A percentile compares a stretch with the other conserved stretches of the same genome.
phyloP scores from a whole-genome alignment of 108 stramenopile genomes.

The Aurantiochytrium sp. region DNA sequence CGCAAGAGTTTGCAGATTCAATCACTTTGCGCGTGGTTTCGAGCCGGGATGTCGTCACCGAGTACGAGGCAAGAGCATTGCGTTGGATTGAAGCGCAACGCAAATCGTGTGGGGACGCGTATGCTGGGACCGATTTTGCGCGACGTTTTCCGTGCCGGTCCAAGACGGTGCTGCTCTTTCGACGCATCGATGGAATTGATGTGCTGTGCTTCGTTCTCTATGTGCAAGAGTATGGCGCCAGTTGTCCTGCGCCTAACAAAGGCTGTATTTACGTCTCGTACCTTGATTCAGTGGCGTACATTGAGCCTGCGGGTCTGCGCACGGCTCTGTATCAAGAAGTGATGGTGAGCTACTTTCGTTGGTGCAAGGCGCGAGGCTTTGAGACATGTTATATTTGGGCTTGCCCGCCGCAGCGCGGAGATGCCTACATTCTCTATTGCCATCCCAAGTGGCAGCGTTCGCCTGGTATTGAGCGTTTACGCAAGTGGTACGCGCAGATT shows the following conservation, averaged over 20 bases:
- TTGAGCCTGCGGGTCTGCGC: conserved; percentile 67
- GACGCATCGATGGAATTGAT: conserved; percentile 83
- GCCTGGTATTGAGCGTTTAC: conserved; percentile 74
- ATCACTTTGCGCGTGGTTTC: neutral
- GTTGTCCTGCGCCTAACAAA: conserved; percentile 81
- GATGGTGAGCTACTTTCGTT: conserved; percentile 77
- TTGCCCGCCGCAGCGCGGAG: conserved; percentile 86
- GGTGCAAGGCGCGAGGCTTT: conserved; percentile 80
- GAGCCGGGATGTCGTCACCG: neutral
- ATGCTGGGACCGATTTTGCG: conserved; percentile 38
- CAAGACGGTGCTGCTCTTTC: conserved; percentile 82
- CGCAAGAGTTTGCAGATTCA: neutral
- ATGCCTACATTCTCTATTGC: conserved; percentile 84
- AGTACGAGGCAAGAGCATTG: neutral
- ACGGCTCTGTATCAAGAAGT: conserved; percentile 77
- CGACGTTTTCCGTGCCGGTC: conserved; percentile 73
- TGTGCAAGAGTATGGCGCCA: conserved; percentile 88
- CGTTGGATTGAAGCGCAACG: neutral
- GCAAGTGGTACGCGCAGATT: conserved; percentile 74
- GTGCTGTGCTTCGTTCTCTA: conserved; percentile 89
- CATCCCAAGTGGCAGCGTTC: conserved; percentile 67
- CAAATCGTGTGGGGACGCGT: neutral
- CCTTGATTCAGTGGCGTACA: conserved; percentile 84
- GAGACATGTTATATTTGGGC: conserved; percentile 96
- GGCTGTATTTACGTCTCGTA: conserved; percentile 89